Percentiles rank a stretch among this genome's conserved stretches.
Conservation (phyloP, 208 protist genomes). For the Strigomonas culicis region DNA sequence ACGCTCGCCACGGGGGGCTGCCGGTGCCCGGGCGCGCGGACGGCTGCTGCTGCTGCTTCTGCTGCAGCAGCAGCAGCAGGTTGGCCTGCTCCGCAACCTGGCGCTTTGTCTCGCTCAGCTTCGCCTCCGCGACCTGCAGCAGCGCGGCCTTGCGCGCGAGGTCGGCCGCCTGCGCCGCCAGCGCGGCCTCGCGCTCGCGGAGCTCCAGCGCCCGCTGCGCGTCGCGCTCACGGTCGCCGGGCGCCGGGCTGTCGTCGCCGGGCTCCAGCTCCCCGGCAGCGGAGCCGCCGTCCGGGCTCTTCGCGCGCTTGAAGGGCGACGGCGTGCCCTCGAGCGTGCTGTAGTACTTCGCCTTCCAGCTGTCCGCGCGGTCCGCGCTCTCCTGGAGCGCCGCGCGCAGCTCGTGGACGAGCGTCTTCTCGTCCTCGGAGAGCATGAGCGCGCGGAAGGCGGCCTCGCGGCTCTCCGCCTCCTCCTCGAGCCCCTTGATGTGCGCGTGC, state of each 20-base stretch:
- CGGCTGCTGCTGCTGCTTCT: conserved; percentile 2
- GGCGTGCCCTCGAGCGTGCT: not conserved
- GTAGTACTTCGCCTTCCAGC: conserved; percentile 42
- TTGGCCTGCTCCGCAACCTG: conserved; percentile 62
- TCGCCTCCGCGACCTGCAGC: conserved; percentile 39
- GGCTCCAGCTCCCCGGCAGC: not conserved
- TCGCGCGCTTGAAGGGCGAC: not conserved
- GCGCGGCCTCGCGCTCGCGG: conserved; percentile 12
- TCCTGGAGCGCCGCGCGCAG: conserved; percentile 44
- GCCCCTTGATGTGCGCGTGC: conserved; percentile 24
- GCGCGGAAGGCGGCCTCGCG: conserved; percentile 62
- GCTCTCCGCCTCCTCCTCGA: conserved; percentile 57
- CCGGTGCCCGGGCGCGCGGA: too few relatives aligned
- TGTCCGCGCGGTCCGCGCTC: conserved; percentile 44
- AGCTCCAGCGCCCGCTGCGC: conserved; percentile 10
- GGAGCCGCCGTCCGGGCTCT: not conserved
- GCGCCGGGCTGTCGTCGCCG: not conserved
- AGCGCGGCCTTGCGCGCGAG: conserved; percentile 32
- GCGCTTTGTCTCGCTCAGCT: conserved; percentile 57
- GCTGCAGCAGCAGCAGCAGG: conserved; percentile 33
- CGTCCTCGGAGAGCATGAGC: conserved; percentile 65
- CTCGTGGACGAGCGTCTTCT: conserved; percentile 41
- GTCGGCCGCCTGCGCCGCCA: conserved; percentile 19
- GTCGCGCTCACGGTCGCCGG: not conserved
- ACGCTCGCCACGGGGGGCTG: not conserved